A percentile compares a stretch with the other conserved stretches of the same genome.
Evolutionary conservation across 306 rosid genomes (phyloP).

Genomic region (Sphenostylis stenocarpa): DNA sequence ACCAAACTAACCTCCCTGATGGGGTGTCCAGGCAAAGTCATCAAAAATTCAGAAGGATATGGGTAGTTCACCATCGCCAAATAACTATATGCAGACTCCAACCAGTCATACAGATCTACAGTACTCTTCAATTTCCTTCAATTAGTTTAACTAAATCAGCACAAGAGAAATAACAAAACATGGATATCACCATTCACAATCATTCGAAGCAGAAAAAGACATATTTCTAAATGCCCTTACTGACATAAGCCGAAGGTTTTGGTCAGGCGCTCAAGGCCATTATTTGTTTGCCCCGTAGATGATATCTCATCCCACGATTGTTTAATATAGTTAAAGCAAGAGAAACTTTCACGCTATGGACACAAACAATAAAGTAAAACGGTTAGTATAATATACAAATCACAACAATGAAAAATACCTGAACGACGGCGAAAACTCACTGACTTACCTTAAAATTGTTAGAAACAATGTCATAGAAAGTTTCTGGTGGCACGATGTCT

Average conservation of each 20-base stretch:
- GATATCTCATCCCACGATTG: slow-evolving; percentile 64
- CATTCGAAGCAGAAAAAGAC: not conserved
- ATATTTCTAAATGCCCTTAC: slow-evolving; percentile 44
- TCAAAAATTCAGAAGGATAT: slow-evolving; percentile 63
- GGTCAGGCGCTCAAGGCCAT: slow-evolving; percentile 60
- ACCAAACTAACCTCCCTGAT: slow-evolving; percentile 68
- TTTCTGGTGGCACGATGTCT: slow-evolving; percentile 68
- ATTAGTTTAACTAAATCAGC: slow-evolving; percentile 36
- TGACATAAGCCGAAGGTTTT: slow-evolving; percentile 62
- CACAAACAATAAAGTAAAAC: slow-evolving; percentile 31
- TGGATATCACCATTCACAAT: not conserved
- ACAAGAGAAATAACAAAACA: slow-evolving; percentile 21
- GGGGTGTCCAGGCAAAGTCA: slow-evolving; percentile 82
- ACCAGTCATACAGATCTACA: slow-evolving; percentile 58
- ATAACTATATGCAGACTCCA: slow-evolving; percentile 82
- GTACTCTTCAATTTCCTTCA: slow-evolving; percentile 48
- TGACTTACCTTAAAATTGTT: slow-evolving; percentile 59
- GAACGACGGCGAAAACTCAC: not conserved
- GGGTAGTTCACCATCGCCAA: slow-evolving; percentile 91
- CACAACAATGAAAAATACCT: not conserved
- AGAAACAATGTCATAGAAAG: slow-evolving; percentile 77
- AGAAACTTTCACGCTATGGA: slow-evolving; percentile 66
- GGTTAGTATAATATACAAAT: not conserved
- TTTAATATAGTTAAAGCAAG: slow-evolving; percentile 73
- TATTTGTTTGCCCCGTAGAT: slow-evolving; percentile 44